Percentiles rank a stretch among this genome's conserved stretches.
phyloP scores from a whole-genome alignment of 164 flowering plant species.

The Litsea cubeba region DNA sequence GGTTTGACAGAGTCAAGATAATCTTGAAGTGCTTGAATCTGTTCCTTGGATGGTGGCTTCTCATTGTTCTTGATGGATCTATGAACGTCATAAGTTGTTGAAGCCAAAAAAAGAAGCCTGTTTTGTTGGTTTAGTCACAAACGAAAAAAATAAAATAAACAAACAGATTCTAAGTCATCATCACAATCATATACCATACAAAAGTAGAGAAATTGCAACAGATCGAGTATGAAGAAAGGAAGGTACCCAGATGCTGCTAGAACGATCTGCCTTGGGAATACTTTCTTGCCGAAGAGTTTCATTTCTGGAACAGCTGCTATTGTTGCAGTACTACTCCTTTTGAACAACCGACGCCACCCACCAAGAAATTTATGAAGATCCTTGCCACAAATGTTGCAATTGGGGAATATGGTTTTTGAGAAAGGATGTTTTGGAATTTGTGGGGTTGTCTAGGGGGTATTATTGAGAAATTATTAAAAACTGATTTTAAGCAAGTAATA shows the following conservation, averaged over 20 bases:
- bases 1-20: constrained; percentile 21
- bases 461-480: too few relatives aligned
- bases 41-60: constrained; percentile 29
- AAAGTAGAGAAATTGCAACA: background rate
- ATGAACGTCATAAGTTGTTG: constrained; percentile 35
- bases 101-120: constrained; percentile 27
- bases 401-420: too few relatives aligned
- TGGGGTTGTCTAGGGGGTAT: too few relatives aligned
- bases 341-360: too few relatives aligned
- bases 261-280: constrained; percentile 31
- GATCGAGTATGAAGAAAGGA: background rate
- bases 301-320: constrained; percentile 1
- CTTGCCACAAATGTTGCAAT: too few relatives aligned
- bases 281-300: constrained; percentile 29
- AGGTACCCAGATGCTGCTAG: constrained; percentile 28
- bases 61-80: constrained; percentile 35
- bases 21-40: constrained; percentile 30
- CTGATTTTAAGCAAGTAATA: too few relatives aligned
- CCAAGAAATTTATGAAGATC: too few relatives aligned
- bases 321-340: background rate
- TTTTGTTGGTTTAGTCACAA: background rate
- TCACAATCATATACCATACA: too few relatives aligned
- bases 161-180: background rate
- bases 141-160: background rate
- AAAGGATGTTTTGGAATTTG: too few relatives aligned